Conservation (phyloP, 2,329 filamentous ascomycete species). For the Sporothrix humicola region DNA sequence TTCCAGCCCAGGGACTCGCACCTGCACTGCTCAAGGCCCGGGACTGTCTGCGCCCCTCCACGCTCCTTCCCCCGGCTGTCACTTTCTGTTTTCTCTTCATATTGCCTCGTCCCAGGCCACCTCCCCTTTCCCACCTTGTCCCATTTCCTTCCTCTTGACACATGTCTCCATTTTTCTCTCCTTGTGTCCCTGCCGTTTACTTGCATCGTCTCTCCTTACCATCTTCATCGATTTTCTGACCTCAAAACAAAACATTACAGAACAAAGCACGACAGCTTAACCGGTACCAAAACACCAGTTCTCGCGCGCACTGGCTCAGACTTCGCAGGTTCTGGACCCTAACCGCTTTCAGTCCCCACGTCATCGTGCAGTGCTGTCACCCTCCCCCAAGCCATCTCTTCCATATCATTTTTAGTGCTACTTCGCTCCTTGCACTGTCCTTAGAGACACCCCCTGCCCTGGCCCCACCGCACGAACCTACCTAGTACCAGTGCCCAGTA, state of each 20-base stretch:
- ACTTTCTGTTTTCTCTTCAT: conserved; percentile 1
- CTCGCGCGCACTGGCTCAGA: background rate
- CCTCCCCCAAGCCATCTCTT: background rate
- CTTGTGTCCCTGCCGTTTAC: background rate
- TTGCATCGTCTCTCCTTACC: background rate
- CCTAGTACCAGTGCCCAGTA: background rate
- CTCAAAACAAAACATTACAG: background rate
- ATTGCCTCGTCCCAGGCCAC: conserved; percentile 1
- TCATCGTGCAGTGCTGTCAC: conserved; percentile 28
- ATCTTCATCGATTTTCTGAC: background rate
- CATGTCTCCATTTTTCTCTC: background rate
- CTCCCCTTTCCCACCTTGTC: background rate
- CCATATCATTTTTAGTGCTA: conserved; percentile 10
- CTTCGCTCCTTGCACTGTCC: background rate
- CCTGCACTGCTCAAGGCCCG: conserved; percentile 5
- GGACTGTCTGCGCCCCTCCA: background rate
- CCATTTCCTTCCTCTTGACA: background rate
- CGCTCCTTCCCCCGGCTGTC: background rate
- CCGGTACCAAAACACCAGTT: background rate
- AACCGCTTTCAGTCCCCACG: background rate
- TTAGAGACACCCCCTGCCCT: conserved; percentile 28
- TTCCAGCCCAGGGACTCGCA: background rate
- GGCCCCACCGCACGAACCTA: conserved; percentile 11
- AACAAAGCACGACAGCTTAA: background rate
- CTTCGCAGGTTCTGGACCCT: conserved; percentile 8